A percentile compares a stretch with the other conserved stretches of the same genome.
phyloP scores from a whole-genome alignment of 2,329 filamentous ascomycete species.

The Lachnellula hyalina region DNA sequence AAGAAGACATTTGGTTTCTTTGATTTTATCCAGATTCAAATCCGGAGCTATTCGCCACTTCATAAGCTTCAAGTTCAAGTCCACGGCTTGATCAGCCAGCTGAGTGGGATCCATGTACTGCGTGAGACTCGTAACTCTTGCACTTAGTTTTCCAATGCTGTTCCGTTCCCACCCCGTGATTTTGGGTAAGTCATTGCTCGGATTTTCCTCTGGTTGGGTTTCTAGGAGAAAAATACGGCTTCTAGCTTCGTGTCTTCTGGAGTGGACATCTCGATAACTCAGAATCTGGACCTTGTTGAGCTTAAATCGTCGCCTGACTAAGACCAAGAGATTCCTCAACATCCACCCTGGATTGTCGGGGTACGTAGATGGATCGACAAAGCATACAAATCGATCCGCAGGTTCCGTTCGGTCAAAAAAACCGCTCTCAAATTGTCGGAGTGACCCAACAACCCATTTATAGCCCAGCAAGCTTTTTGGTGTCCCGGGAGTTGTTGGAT shows the following conservation, averaged over 20 bases:
- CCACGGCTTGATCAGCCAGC: conserved; percentile 88
- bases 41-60: conserved; percentile 95
- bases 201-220: conserved; percentile 23
- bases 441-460: conserved; percentile 69
- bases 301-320: conserved; percentile 77
- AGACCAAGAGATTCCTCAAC: conserved; percentile 78
- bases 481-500: conserved; percentile 45
- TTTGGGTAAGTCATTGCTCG: conserved; percentile 62
- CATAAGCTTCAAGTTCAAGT: conserved; percentile 95
- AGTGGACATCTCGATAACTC: conserved; percentile 82
- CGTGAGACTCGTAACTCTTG: conserved; percentile 74
- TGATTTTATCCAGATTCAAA: conserved; percentile 82
- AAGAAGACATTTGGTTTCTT: conserved; percentile 81
- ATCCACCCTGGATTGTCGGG: conserved; percentile 86
- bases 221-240: conserved; percentile 65
- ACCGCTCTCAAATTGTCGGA: conserved; percentile 75
- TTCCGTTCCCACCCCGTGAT: conserved; percentile 95
- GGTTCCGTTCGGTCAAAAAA: conserved; percentile 73
- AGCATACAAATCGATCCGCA: conserved; percentile 78
- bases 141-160: conserved; percentile 67
- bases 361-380: conserved; percentile 91
- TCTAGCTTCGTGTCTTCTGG: conserved; percentile 70
- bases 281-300: conserved; percentile 75
- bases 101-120: conserved; percentile 89
- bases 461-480: conserved; percentile 51